Evolutionary conservation across 2,329 filamentous ascomycete species (phyloP), one percentile per base, ranked within the genome.

Genomic region (Clarireedia sp.): DNA sequence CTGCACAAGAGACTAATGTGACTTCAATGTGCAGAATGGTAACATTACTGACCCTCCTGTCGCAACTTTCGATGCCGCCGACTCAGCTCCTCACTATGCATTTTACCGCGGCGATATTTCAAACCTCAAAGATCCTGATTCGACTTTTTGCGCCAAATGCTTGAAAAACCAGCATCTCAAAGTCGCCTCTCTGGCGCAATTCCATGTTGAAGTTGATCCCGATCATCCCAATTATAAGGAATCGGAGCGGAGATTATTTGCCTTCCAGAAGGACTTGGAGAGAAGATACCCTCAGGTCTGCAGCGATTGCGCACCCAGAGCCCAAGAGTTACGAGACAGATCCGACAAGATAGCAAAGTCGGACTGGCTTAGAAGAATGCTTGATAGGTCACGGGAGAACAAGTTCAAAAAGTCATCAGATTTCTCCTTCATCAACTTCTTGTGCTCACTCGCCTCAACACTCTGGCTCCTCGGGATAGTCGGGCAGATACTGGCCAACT

Each of bases 231-330:
- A 86, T 51, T 90, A 91, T 68, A 55, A 56, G 24, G 50, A 82
- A 58, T 85, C 85, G 60, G 86, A 90, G 68, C 78, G 77, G 54
- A 79, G 80, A 48, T 86, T 88, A 63, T 85, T 84, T 60, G 76
- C 78, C 37, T 95, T 87, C 69, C 84, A 85, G 59, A 78, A 76
- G 59, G 78, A 84, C 51, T 76, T 96, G 17, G 91, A 96, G 72
- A 77, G 82, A 64, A 81, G 87, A 49, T 97, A 96, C 67, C 94
- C 94, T 0, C 90, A 94, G 67, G 86, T 96, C 57, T 99, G 94
- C 73, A 79, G 79, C 59, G 76, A 82, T 46, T 99, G 94, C 70
- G 86, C 88, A 60, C 86, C 85, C 5, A 81, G 76, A 58, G 91
- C 92, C 21, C 81, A 86, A 59, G 74, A 79, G 37, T 80, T 83